Evolutionary conservation across 192 early-diverging fungal species (phyloP).

Genomic region (Neocallimastix lanati): DNA sequence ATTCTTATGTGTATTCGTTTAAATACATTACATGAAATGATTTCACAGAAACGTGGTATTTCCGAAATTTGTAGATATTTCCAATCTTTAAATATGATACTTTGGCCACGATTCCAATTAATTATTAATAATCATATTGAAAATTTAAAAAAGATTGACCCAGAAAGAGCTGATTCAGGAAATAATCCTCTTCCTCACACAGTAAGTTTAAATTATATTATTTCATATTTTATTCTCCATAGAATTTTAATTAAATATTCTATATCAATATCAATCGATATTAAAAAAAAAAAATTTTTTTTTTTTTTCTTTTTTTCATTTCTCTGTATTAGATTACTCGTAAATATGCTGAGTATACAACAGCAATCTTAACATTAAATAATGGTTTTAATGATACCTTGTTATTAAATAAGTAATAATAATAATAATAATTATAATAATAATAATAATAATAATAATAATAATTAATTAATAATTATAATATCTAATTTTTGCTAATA

Average conservation of each 20-base stretch:
- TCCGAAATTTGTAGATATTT: slow-evolving; percentile 68
- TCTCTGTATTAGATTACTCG: slow-evolving; percentile 41
- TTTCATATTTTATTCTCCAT: too few relatives aligned
- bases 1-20: slow-evolving; percentile 77
- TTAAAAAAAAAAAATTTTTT: too few relatives aligned
- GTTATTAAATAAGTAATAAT: slow-evolving; percentile 46
- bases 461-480: too few relatives aligned
- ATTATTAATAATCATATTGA: slow-evolving; percentile 85
- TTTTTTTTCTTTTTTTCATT: not conserved
- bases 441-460: too few relatives aligned
- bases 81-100: slow-evolving; percentile 80
- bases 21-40: slow-evolving; percentile 57
- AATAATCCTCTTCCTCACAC: too few relatives aligned
- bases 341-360: slow-evolving; percentile 80
- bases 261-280: too few relatives aligned
- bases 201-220: too few relatives aligned
- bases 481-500: too few relatives aligned
- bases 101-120: slow-evolving; percentile 72
- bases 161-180: slow-evolving; percentile 29
- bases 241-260: too few relatives aligned
- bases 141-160: slow-evolving; percentile 56
- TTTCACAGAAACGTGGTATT: slow-evolving; percentile 61
- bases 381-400: slow-evolving; percentile 71
- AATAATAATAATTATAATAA: too few relatives aligned
- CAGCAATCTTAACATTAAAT: slow-evolving; percentile 78